Evolutionary conservation across 129 eudicot genomes (phyloP).

Genomic region (Smallanthus sonchifolius): DNA sequence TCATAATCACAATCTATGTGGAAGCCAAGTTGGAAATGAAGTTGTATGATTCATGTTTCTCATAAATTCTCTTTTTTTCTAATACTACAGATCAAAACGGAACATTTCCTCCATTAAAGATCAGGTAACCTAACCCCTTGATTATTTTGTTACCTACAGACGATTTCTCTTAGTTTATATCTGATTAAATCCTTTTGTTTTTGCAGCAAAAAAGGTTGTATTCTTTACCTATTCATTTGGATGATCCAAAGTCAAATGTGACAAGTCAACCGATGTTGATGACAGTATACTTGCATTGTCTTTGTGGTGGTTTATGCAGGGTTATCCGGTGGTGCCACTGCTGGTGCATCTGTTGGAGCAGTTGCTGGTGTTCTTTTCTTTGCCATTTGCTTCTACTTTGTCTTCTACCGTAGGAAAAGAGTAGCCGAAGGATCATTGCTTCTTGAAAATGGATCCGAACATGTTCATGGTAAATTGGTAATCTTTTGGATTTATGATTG

Average conservation of each 20-base stretch:
- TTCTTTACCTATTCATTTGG: slow-evolving; percentile 17
- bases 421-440: slow-evolving; percentile 34
- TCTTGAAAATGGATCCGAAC: slow-evolving; percentile 30
- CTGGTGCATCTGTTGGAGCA: slow-evolving; percentile 61
- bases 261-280: slow-evolving; percentile 4
- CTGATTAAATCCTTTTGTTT: slow-evolving; percentile 28
- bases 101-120: slow-evolving; percentile 56
- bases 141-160: not conserved
- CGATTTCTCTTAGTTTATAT: not conserved
- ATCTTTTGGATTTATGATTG: not conserved
- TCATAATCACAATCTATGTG: not conserved
- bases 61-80: not conserved
- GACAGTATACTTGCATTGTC: slow-evolving; percentile 20
- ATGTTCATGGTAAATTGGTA: slow-evolving; percentile 35
- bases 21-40: not conserved
- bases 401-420: slow-evolving; percentile 41
- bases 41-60: not conserved
- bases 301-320: slow-evolving; percentile 44
- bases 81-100: slow-evolving; percentile 72
- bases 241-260: slow-evolving; percentile 12
- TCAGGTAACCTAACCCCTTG: slow-evolving; percentile 39
- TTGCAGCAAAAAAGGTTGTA: slow-evolving; percentile 70
- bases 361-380: slow-evolving; percentile 34
- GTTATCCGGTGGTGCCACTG: slow-evolving; percentile 53
- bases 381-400: slow-evolving; percentile 47